Evolutionary conservation across 352 stramenopile genomes (phyloP), one percentile per base, ranked within the genome.

Genomic region (Pythium aphanidermatum): DNA sequence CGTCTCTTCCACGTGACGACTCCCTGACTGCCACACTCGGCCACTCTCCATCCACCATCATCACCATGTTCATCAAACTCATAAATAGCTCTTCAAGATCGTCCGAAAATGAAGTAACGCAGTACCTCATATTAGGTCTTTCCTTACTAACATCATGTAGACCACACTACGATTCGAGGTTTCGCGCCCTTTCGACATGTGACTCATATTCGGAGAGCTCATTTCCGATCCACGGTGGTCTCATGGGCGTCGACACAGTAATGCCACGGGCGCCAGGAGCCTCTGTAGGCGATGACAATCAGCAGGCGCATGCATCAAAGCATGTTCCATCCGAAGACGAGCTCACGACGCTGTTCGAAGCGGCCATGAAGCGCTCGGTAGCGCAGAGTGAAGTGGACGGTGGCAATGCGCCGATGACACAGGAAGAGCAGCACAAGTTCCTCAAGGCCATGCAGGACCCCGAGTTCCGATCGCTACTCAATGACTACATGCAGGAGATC

Each of bases 401-500:
- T 36, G 14, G 23, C 9, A 50, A 32, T 9, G 40, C 63, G 11
- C 12, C 50, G 13, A 74, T 86, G 54, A 76, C 46, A 19, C 28
- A 38, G 9, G 64, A 86, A 8, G 82, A 96, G 51, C 72, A 95
- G 58, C 46, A 84, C 13, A 81, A 81, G 47, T 96, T 98, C 60
- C 62, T 94, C 25, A 74, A 78, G 38, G 91, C 91, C 28, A 96
- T 98, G 69, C 68, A 85, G 43, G 69, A 97, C 45, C 76, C 86
- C 0, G 73, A 95, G 46, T 98, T 98, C 65, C 83, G 86, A 10
- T 80, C 84, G 45, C 66, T 98, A 20, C 60, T 98, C 31, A 83
- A 86, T 44, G 92, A 97, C 26, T 98, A 98, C 65, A 96, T 97
- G 68, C 60, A 83, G 21, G 92, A 98, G 60, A 94, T 98, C 39